Evolutionary conservation across 2,329 filamentous ascomycete species (phyloP).

Genomic region (Fusarium sp.): DNA sequence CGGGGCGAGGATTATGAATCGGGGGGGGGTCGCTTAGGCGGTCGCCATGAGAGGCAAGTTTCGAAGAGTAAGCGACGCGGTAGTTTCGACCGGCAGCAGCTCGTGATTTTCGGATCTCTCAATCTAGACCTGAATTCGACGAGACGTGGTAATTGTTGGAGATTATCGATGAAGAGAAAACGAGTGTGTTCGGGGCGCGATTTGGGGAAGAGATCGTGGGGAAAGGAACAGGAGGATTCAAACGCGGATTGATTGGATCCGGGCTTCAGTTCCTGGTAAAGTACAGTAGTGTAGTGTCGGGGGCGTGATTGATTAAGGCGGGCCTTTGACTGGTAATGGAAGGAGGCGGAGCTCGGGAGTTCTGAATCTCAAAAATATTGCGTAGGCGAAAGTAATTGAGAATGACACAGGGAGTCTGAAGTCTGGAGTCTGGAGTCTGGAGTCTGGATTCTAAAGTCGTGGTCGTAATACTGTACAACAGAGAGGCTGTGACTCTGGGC

Average conservation of each 20-base stretch:
- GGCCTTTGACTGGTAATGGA: slow-evolving; percentile 17
- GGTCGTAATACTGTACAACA: background rate
- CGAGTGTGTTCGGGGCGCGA: slow-evolving; percentile 23
- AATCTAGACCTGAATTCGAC: background rate
- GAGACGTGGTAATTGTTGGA: background rate
- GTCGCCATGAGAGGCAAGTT: slow-evolving; percentile 35
- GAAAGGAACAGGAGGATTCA: slow-evolving; percentile 21
- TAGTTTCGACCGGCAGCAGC: background rate
- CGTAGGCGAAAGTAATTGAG: background rate
- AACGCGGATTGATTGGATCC: slow-evolving; percentile 16
- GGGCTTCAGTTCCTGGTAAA: background rate
- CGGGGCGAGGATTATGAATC: background rate
- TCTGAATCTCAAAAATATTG: background rate
- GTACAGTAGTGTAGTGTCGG: background rate
- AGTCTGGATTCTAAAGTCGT: background rate
- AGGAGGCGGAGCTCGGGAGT: slow-evolving; percentile 10
- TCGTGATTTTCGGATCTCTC: background rate
- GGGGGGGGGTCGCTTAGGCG: slow-evolving; percentile 23
- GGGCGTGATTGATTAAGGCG: slow-evolving; percentile 18
- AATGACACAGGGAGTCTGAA: background rate
- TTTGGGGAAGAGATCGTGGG: slow-evolving; percentile 24
- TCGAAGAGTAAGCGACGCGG: background rate
- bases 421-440: background rate
- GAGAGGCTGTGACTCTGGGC: slow-evolving; percentile 30
- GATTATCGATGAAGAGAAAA: slow-evolving; percentile 6